A percentile compares a stretch with the other conserved stretches of the same genome.
These are phyloP conservation scores for Colletotrichum sansevieriae DNA, from an alignment of 2,329 filamentous ascomycete genomes.

Conservation along the genomic window DNA sequence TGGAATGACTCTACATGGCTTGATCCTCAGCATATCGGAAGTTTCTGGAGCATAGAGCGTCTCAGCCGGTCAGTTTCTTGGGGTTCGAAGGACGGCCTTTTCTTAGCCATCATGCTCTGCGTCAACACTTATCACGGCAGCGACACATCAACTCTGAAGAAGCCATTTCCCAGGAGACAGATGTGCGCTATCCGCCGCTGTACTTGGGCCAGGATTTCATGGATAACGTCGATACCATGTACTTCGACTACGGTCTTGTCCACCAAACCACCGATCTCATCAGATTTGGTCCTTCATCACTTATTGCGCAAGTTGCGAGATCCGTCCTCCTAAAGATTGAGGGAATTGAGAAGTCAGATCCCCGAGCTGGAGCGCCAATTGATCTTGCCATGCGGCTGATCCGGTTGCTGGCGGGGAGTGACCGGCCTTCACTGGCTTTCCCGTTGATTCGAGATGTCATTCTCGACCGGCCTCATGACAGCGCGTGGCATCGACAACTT, in stretches of 20 bases:
- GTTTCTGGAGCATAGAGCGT: slow-evolving; percentile 5
- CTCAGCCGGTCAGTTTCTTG: slow-evolving; percentile 38
- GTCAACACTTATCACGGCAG: slow-evolving; percentile 16
- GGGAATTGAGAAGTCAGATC: background rate
- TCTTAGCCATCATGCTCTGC: slow-evolving; percentile 9
- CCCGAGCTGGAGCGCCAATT: background rate
- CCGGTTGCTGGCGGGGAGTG: background rate
- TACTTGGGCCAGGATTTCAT: background rate
- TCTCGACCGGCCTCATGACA: slow-evolving; percentile 16
- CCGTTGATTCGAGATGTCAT: slow-evolving; percentile 18
- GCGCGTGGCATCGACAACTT: slow-evolving; percentile 28
- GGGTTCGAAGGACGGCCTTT: background rate
- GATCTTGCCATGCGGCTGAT: slow-evolving; percentile 3
- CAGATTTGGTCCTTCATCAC: slow-evolving; percentile 3
- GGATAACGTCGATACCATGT: background rate
- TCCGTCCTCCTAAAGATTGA: slow-evolving; percentile 14
- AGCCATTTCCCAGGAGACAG: background rate
- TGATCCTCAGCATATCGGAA: too few relatives aligned
- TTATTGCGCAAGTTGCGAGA: slow-evolving; percentile 1
- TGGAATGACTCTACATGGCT: background rate
- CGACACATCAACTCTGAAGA: slow-evolving; percentile 15
- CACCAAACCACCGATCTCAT: background rate
- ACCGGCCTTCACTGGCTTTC: slow-evolving; percentile 25
- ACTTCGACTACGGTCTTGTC: background rate
- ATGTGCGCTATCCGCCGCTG: slow-evolving; percentile 11